Evolutionary conservation across 306 rosid genomes (phyloP).

Genomic region (Argentina anserina): DNA sequence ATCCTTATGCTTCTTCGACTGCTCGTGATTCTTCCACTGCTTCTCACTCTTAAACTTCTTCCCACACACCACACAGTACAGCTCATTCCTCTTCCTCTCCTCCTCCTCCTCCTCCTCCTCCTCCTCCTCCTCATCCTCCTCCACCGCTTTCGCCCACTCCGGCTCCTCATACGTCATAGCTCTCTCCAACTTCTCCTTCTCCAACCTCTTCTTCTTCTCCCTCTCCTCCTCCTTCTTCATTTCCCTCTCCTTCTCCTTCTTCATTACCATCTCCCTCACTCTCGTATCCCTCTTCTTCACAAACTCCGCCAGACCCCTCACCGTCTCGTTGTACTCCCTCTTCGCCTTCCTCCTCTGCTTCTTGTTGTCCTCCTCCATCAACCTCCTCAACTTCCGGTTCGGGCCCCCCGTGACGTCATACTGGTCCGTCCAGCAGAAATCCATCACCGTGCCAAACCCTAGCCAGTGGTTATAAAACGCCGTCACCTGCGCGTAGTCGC

Average conservation of each 20-base stretch:
- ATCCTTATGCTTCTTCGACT: constrained; percentile 88
- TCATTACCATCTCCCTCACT: constrained; percentile 84
- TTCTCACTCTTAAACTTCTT: constrained; percentile 99
- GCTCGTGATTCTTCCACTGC: constrained; percentile 99
- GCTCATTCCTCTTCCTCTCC: constrained; percentile 47
- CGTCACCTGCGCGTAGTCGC: constrained; percentile 71
- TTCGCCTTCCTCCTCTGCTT: constrained; percentile 84
- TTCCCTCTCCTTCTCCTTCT: constrained; percentile 66
- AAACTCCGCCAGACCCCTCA: constrained; percentile 81
- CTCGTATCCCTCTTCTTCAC: constrained; percentile 97
- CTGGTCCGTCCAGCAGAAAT: constrained; percentile 85
- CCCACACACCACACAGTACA: constrained; percentile 88
- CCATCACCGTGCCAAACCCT: constrained; percentile 85
- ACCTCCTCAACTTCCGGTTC: constrained; percentile 68
- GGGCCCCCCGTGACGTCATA: constrained; percentile 71
- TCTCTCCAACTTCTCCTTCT: constrained; percentile 86
- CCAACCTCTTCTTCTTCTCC: constrained; percentile 64
- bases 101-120: constrained; percentile 37
- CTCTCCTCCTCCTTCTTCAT: constrained; percentile 60
- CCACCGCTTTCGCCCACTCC: constrained; percentile 20
- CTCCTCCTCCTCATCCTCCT: constrained; percentile 26
- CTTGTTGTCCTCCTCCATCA: constrained; percentile 95
- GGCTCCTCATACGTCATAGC: constrained; percentile 44
- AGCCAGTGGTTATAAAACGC: constrained; percentile 81
- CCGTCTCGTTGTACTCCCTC: constrained; percentile 87